These are phyloP conservation scores for Termitomyces sp. DNA, from an alignment of 1,284 basidiomycete genomes.

Conservation along the genomic window DNA sequence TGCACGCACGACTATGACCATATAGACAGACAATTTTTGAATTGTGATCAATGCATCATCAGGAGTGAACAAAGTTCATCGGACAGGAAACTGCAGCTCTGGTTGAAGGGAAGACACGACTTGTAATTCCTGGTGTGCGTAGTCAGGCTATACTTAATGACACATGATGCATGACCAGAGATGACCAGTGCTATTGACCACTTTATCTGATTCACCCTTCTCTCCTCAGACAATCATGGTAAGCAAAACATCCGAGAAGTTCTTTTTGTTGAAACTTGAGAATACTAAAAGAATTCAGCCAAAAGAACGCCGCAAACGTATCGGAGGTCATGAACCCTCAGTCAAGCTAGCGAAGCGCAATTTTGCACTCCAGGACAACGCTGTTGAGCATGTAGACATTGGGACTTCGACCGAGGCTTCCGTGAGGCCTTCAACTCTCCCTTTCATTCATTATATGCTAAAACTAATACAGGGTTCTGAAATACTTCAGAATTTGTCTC, in stretches of 20 bases:
- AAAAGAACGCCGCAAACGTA: conserved; percentile 48
- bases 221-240: neutral
- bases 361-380: conserved; percentile 46
- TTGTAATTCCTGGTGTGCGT: no score
- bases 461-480: conserved; percentile 38
- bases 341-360: conserved; percentile 44
- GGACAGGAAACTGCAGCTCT: no score
- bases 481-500: conserved; percentile 33
- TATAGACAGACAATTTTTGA: no score
- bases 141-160: no score
- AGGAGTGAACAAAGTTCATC: no score
- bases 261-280: neutral
- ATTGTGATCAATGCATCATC: no score
- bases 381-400: conserved; percentile 44
- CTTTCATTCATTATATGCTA: neutral
- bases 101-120: no score
- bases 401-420: conserved; percentile 34
- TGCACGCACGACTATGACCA: no score
- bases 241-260: neutral
- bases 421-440: conserved; percentile 25
- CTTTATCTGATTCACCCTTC: no score
- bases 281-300: conserved; percentile 37
- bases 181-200: no score
- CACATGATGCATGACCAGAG: no score
- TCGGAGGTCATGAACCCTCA: conserved; percentile 46